These are phyloP conservation scores for Solanum bulbocastanum DNA, from an alignment of 257 asterid species.

Conservation along the genomic window DNA sequence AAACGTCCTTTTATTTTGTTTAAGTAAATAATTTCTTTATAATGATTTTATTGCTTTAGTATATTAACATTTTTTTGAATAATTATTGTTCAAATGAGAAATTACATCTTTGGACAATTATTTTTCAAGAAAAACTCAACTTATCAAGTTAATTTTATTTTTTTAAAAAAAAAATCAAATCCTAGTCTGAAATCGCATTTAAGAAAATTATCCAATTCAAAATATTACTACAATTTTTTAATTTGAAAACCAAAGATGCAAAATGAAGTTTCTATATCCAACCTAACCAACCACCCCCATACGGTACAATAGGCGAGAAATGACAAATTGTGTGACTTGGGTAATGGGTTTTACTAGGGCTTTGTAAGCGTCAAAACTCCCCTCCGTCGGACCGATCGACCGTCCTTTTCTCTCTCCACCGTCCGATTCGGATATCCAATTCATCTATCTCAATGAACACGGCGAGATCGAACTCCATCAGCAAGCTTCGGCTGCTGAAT, in stretches of 20 bases:
- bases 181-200: neutral
- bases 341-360: slow-evolving; percentile 18
- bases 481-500: slow-evolving; percentile 27
- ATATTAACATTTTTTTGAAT: neutral
- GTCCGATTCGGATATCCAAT: neutral
- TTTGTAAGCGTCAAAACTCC: neutral
- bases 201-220: neutral
- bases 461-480: slow-evolving; percentile 29
- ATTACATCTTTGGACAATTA: neutral
- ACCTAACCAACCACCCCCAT: neutral
- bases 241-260: neutral
- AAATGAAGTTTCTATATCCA: neutral
- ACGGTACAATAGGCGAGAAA: neutral
- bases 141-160: no score
- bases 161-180: no score
- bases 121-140: no score
- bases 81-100: neutral
- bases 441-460: slow-evolving; percentile 25
- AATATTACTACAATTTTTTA: neutral
- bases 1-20: no score
- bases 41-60: neutral
- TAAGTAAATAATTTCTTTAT: neutral
- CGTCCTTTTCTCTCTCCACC: neutral
- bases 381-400: neutral
- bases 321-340: neutral